Evolutionary conservation across 1,284 basidiomycete species (phyloP), one percentile per base, ranked within the genome.

Genomic region (Erythrobasidium hasegawianum): DNA sequence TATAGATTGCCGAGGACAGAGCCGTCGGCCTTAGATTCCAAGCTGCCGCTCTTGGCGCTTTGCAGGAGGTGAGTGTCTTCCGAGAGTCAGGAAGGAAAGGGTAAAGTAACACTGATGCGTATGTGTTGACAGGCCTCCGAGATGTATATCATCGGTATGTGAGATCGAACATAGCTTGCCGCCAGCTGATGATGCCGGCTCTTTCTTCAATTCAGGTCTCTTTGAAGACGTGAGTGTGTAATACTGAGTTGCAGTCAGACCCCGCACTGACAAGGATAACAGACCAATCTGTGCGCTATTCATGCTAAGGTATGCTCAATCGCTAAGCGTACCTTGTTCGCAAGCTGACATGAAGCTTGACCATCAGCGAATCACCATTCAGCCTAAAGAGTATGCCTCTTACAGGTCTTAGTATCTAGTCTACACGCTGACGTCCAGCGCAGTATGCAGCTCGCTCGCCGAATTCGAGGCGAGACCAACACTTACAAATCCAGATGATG

Each of bases 401-500:
- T 24, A 22, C 53, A 43, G 43, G 53, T 7, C 43, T 64, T 9
- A 57, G 54, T 7, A 57, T 64, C 18, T 55, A 57, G 43, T 55
- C 53, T 5, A 57, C 45, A 27, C 43, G 57, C 50, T 62, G 18
- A 10, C 49, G 4, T 4, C 8, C 7, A 16, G 5, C 27, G 4
- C 52, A 62, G 60, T 54, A 64, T 64, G 53, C 54, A 57, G n/a
- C 55, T 64, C 2, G 61, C 61, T 13, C 39, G 53, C 20, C 54
- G 61, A 4, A 57, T 64, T 26, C 54, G 61, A 20, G 61, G 61
- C 14, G 61, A 64, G 29, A 24, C 45, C 13, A 20, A 18, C 26
- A 9, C 29, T 22, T 24, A 20, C 13, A 45, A 24, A 18, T 27
- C 10, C 39, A 53, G 45, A 33, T 33, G 33, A 33, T 4, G 33